Evolutionary conservation across 2,329 filamentous ascomycete species (phyloP).

Genomic region (Tolypocladium endophyticum): DNA sequence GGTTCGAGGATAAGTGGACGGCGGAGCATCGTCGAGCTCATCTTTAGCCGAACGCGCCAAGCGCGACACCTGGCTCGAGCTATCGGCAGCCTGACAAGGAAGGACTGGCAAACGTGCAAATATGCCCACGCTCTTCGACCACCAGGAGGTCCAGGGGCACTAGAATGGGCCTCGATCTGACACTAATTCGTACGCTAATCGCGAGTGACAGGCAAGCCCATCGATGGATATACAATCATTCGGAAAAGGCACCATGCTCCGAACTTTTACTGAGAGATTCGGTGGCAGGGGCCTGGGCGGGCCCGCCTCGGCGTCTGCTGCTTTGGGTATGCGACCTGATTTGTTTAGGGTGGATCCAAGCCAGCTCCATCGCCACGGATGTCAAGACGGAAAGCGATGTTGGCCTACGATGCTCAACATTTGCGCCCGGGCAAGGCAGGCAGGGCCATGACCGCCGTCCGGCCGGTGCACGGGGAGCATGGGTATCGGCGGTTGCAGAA

Average conservation of each 20-base stretch:
- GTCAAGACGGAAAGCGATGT: too few species aligned
- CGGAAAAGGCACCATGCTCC: neutral
- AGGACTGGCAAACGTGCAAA: neutral
- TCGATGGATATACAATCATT: neutral
- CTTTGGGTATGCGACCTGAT: neutral
- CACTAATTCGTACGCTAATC: neutral
- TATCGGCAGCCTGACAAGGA: neutral
- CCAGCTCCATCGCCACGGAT: neutral
- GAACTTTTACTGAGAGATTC: neutral
- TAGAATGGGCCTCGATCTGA: neutral
- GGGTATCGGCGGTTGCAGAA: constrained; percentile 1
- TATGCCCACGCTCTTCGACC: neutral
- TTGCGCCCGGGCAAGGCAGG: neutral
- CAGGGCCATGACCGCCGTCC: neutral
- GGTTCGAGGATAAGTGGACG: neutral
- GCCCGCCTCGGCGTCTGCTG: neutral
- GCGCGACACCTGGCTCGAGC: neutral
- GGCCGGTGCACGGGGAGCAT: neutral
- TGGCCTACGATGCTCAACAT: neutral
- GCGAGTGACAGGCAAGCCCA: neutral
- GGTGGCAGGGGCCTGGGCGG: neutral
- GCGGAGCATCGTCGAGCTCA: neutral
- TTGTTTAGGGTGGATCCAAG: neutral
- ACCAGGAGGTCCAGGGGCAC: neutral
- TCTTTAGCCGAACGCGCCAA: neutral